Conservation (phyloP, 495 filamentous ascomycete species). For the Hypoxylon intermedium region DNA sequence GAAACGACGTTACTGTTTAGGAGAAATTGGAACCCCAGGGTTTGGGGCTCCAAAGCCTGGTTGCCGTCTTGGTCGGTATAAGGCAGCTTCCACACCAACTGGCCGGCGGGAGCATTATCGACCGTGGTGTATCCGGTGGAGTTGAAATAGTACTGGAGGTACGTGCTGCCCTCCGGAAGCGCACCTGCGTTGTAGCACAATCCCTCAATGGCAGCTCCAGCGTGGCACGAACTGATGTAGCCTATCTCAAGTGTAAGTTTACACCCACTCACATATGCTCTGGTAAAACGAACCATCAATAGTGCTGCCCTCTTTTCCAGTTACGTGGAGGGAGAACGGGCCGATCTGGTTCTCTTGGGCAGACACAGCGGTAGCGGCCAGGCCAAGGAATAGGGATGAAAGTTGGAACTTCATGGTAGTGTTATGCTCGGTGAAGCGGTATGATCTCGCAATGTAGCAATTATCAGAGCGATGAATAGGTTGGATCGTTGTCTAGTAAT, state of each 20-base stretch:
- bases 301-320: slow-evolving; percentile 36
- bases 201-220: slow-evolving; percentile 62
- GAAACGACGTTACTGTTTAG: slow-evolving; percentile 60
- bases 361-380: slow-evolving; percentile 40
- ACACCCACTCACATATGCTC: slow-evolving; percentile 25
- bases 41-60: slow-evolving; percentile 43
- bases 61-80: slow-evolving; percentile 34
- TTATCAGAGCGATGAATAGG: neutral
- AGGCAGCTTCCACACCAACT: slow-evolving; percentile 52
- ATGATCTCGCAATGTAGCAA: neutral
- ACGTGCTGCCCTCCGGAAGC: slow-evolving; percentile 10
- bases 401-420: slow-evolving; percentile 44
- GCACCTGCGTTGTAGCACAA: slow-evolving; percentile 52
- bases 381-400: slow-evolving; percentile 35
- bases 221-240: slow-evolving; percentile 58
- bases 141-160: slow-evolving; percentile 49
- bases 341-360: slow-evolving; percentile 50
- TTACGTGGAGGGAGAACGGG: slow-evolving; percentile 52
- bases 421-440: neutral
- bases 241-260: slow-evolving; percentile 46
- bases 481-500: neutral
- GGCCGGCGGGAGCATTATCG: slow-evolving; percentile 38
- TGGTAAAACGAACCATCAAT: slow-evolving; percentile 44
- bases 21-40: slow-evolving; percentile 50
- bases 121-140: slow-evolving; percentile 46